Base-by-base conservation (phyloP, 108 stramenopile species). In the Epithemia pelagica region DNA sequence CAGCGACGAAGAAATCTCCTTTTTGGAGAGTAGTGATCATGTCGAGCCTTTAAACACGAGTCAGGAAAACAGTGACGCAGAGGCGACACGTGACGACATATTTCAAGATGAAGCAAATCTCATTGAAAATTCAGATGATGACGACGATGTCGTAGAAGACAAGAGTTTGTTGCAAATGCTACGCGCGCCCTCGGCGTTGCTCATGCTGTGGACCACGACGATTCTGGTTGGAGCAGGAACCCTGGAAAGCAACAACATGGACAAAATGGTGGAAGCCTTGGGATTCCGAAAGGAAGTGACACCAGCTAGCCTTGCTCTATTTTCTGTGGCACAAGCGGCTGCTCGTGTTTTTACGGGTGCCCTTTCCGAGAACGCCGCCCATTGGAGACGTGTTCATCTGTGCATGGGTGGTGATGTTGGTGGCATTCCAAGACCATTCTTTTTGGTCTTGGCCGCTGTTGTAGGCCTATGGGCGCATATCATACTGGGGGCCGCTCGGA, bases 181-280 rank as follows among this genome's bases (percentile, higher is more conserved):
- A 21, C 67, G 65, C 27, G 84, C 91, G 0, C 61, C 66, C 2
- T 58, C 81, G 1, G 87, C 91, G 8, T 85, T 88, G 88, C 78
- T 93, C 20, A 81, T 90, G 80, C 73, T 86, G 25, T 93, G 85
- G 83, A 88, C 85, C 0, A 74, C 73, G 28, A 73, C 84, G 15
- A 83, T 93, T 65, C 69, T 93, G 1, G 82, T 82, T 22, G 91
- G 91, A 23, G 84, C 79, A 33, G 91, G 91, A 1, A 93, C 85
- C 22, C 79, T 93, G 2, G 86, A 88, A 73, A 93, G 87, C 5
- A 89, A 87, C 64, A 93, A 93, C 57, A 78, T 93, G 51, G 87
- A 85, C 18, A 85, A 93, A 70, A 93, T 93, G 91, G 87, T 86
- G 0, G 86, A 93, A 51, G 73, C 88, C 2, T 63, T 90, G 58